These are phyloP conservation scores for Leishmania lainsoni DNA, from an alignment of 208 protist species.

Conservation along the genomic window DNA sequence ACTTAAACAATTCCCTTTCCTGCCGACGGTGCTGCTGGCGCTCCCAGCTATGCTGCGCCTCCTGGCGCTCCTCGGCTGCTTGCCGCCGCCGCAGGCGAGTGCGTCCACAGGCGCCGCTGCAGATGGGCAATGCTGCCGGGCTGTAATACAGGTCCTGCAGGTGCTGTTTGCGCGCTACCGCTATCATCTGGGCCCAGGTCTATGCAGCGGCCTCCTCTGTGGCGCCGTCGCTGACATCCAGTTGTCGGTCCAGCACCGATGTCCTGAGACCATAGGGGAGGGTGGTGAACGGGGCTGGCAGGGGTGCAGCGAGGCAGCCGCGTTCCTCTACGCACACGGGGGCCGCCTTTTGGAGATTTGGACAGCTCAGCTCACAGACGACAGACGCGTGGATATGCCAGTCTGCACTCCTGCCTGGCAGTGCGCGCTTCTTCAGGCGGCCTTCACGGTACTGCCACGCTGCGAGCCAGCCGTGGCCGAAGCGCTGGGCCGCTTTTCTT, in stretches of 20 bases:
- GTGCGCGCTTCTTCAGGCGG: constrained; percentile 29
- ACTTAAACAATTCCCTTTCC: constrained; percentile 18
- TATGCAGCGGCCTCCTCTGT: constrained; percentile 21
- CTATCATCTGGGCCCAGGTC: constrained; percentile 16
- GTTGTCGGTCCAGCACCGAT: not conserved
- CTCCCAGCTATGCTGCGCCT: constrained; percentile 6
- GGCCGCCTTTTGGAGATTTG: constrained; percentile 31
- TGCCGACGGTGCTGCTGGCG: constrained; percentile 13
- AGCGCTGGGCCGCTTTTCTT: constrained; percentile 65
- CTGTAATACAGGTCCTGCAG: constrained; percentile 33
- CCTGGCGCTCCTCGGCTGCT: constrained; percentile 12
- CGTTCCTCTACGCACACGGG: constrained; percentile 28
- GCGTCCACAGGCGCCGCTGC: not conserved
- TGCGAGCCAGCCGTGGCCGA: constrained; percentile 52
- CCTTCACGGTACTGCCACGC: constrained; percentile 38
- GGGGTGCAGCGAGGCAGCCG: constrained; percentile 18
- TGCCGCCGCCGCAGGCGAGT: not conserved
- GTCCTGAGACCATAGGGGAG: not conserved
- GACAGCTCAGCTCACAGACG: constrained; percentile 33
- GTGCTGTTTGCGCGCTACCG: constrained; percentile 32
- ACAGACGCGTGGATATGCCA: constrained; percentile 28
- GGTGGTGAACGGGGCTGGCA: not conserved
- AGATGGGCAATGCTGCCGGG: not conserved
- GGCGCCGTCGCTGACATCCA: constrained; percentile 7
- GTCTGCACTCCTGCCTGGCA: constrained; percentile 29